A percentile compares a stretch with the other conserved stretches of the same genome.
Conservation (phyloP, 768 basidiomycete genomes). For the Kwoniella sp. region DNA sequence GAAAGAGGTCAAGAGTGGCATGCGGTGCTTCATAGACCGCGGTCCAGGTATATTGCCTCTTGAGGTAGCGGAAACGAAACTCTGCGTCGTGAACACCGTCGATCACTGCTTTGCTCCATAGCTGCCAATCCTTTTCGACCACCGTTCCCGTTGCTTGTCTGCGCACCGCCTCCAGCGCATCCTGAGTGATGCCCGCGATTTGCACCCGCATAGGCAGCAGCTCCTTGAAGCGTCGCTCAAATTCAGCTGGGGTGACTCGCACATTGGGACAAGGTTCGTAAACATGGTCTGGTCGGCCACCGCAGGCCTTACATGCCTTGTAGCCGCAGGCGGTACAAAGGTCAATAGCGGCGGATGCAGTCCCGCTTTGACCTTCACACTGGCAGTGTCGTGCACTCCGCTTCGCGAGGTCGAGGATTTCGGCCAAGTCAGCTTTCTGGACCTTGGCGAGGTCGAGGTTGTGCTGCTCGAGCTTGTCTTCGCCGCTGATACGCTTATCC, state of each 20-base stretch:
- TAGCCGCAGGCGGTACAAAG: constrained; percentile 72
- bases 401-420: constrained; percentile 63
- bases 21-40: constrained; percentile 68
- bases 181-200: constrained; percentile 53
- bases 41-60: constrained; percentile 83
- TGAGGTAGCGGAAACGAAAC: constrained; percentile 76
- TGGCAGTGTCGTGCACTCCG: constrained; percentile 73
- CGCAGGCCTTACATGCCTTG: constrained; percentile 77
- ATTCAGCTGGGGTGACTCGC: constrained; percentile 68
- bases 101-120: constrained; percentile 56
- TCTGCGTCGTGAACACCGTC: constrained; percentile 48
- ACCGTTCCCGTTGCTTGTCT: constrained; percentile 29
- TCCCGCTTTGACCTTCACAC: constrained; percentile 83
- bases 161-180: constrained; percentile 57
- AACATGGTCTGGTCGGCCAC: constrained; percentile 85
- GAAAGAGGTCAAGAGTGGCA: constrained; percentile 68
- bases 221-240: constrained; percentile 71
- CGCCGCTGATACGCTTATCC: constrained; percentile 64
- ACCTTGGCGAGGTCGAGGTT: constrained; percentile 66
- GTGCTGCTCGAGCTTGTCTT: constrained; percentile 61
- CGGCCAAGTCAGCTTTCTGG: constrained; percentile 53
- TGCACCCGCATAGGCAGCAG: constrained; percentile 80
- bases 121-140: constrained; percentile 58
- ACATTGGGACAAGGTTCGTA: constrained; percentile 55
- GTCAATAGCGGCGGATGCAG: constrained; percentile 64